Percentiles rank a stretch among this genome's conserved stretches.
Conservation (phyloP, 2,329 filamentous ascomycete genomes). For the Akanthomyces lecanii region DNA sequence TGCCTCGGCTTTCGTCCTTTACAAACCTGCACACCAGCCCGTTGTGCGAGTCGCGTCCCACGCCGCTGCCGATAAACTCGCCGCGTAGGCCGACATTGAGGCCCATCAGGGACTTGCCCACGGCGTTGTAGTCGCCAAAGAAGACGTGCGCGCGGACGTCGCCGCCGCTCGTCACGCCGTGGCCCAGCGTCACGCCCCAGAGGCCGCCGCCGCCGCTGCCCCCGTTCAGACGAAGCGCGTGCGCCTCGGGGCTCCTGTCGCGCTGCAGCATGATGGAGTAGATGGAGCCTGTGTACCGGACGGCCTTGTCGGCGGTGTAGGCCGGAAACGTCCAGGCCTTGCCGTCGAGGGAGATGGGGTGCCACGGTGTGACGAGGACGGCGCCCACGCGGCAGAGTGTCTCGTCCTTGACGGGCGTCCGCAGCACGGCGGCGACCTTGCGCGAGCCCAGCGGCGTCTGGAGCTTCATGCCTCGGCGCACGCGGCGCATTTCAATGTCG, state of each 20-base stretch:
- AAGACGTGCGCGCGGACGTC: constrained; percentile 47
- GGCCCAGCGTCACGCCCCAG: constrained; percentile 57
- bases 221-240: constrained; percentile 43
- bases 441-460: constrained; percentile 47
- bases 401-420: constrained; percentile 39
- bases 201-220: constrained; percentile 20
- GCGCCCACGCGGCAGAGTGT: constrained; percentile 43
- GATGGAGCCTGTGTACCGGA: constrained; percentile 46
- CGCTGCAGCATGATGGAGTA: constrained; percentile 55
- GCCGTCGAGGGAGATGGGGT: constrained; percentile 45
- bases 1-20: background rate
- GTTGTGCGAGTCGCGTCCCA: constrained; percentile 33
- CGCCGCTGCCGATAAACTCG: constrained; percentile 40
- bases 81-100: constrained; percentile 36
- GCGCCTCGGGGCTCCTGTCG: constrained; percentile 39
- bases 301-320: constrained; percentile 28
- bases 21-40: constrained; percentile 37
- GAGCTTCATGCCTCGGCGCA: constrained; percentile 45
- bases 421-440: constrained; percentile 47
- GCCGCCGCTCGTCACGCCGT: constrained; percentile 41
- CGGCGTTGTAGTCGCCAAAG: constrained; percentile 47
- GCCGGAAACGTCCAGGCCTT: constrained; percentile 46
- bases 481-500: constrained; percentile 36
- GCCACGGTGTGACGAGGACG: constrained; percentile 56
- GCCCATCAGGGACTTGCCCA: constrained; percentile 36